A percentile compares a stretch with the other conserved stretches of the same genome.
Conservation (phyloP, 208 protist species). For the Acanthamoeba comandoni region DNA sequence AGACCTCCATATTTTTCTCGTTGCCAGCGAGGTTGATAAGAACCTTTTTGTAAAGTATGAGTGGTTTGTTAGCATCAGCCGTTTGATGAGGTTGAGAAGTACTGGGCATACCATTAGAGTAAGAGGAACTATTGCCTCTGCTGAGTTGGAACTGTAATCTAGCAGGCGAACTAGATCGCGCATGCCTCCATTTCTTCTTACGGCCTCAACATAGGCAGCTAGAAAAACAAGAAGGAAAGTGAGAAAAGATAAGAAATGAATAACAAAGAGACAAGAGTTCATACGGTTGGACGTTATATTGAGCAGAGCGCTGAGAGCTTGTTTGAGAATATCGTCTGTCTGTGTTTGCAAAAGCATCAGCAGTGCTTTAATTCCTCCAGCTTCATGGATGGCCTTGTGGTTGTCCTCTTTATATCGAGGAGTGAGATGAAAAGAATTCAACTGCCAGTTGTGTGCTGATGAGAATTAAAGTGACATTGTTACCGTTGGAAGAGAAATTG, state of each 20-base stretch:
- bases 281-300: constrained; percentile 62
- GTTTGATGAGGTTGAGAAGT: neutral
- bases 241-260: neutral
- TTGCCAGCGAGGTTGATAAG: constrained; percentile 61
- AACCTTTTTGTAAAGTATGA: neutral
- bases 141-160: constrained; percentile 37
- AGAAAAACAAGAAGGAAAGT: neutral
- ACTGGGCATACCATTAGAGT: constrained; percentile 30
- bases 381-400: constrained; percentile 44
- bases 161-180: constrained; percentile 48
- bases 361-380: constrained; percentile 50
- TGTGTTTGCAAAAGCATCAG: neutral
- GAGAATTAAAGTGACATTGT: neutral
- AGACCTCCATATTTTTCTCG: constrained; percentile 61
- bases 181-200: constrained; percentile 49
- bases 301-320: constrained; percentile 54
- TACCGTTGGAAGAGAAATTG: constrained; percentile 67
- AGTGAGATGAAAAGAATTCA: neutral
- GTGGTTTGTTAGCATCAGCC: no score
- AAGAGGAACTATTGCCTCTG: constrained; percentile 56
- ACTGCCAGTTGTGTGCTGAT: no score
- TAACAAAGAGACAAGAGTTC: no score
- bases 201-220: constrained; percentile 22
- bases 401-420: neutral
- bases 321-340: constrained; percentile 60